Evolutionary conservation across 495 filamentous ascomycete genomes (phyloP).

Genomic region (Xylaria venustula): DNA sequence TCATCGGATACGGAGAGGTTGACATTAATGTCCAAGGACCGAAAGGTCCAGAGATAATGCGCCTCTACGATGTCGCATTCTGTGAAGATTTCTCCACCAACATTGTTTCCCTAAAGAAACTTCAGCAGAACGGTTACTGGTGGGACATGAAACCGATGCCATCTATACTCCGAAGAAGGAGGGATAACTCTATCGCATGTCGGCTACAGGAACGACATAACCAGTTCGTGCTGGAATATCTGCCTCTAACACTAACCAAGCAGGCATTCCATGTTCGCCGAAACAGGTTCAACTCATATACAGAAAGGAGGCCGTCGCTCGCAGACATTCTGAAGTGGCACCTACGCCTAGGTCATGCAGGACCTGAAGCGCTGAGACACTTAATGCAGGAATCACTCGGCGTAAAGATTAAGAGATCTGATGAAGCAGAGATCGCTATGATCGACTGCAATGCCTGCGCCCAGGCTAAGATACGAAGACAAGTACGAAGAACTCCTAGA

Average conservation of each 20-base stretch:
- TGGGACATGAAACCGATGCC: neutral
- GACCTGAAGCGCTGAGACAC: neutral
- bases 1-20: neutral
- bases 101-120: neutral
- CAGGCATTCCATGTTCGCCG: neutral
- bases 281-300: neutral
- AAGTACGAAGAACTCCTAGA: neutral
- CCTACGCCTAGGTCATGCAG: neutral
- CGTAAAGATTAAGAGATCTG: no score
- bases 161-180: neutral
- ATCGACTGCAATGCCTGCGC: neutral
- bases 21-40: neutral
- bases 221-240: neutral
- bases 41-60: neutral
- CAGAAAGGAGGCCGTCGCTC: neutral
- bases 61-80: neutral
- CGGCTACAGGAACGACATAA: neutral
- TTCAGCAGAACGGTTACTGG: neutral
- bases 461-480: neutral
- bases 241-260: neutral
- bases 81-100: neutral
- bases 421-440: neutral
- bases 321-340: neutral
- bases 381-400: no score
- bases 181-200: neutral